Percentiles rank a stretch among this genome's conserved stretches.
phyloP scores from a whole-genome alignment of 2,329 filamentous ascomycete species.

The Chaetoscypha palmicola region DNA sequence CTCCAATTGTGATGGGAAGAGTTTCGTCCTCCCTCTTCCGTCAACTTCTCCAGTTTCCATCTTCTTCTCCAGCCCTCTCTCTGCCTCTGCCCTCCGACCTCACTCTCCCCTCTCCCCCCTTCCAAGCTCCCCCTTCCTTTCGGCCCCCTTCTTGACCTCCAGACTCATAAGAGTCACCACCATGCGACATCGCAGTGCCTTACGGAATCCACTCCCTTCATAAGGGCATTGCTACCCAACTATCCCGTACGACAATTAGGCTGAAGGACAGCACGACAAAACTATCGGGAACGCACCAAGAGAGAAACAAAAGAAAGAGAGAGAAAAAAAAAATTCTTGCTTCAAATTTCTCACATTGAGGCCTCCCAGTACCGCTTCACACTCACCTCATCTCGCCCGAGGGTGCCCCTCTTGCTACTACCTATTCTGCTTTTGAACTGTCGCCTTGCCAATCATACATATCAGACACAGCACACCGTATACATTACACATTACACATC shows the following conservation, averaged over 20 bases:
- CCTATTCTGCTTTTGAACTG: too few relatives aligned
- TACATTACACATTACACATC: too few relatives aligned
- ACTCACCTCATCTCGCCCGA: not conserved
- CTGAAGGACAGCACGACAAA: constrained; percentile 25
- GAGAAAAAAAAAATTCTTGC: not conserved
- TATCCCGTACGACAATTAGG: constrained; percentile 23
- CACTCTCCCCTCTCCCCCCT: constrained; percentile 4
- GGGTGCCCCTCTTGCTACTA: not conserved
- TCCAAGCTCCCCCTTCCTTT: constrained; percentile 5
- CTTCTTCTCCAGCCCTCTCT: not conserved
- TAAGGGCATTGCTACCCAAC: constrained; percentile 27
- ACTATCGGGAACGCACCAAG: not conserved
- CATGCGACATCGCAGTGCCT: constrained; percentile 18
- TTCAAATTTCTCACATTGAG: not conserved
- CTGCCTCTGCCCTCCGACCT: not conserved
- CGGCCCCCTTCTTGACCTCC: constrained; percentile 1
- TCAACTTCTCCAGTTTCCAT: not conserved
- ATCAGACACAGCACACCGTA: too few relatives aligned
- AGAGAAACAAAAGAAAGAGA: not conserved
- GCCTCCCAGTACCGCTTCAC: not conserved
- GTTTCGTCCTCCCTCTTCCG: not conserved
- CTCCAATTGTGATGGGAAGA: not conserved
- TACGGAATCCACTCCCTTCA: constrained; percentile 17
- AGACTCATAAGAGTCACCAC: constrained; percentile 17
- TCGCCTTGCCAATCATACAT: too few relatives aligned